phyloP scores from a whole-genome alignment of 352 stramenopile species.

The Pythium pyrilobum region DNA sequence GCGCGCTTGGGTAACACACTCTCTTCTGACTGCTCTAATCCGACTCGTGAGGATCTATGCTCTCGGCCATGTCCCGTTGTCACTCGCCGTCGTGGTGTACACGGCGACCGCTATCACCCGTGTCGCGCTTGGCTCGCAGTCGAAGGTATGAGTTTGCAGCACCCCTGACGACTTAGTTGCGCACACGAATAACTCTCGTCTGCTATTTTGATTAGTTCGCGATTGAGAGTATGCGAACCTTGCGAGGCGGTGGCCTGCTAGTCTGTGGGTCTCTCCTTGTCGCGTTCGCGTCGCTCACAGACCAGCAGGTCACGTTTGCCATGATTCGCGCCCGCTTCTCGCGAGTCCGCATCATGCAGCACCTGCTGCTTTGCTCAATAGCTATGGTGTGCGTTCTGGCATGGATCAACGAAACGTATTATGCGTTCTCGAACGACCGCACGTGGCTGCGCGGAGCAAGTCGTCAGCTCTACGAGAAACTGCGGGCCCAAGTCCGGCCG shows the following conservation, averaged over 20 bases:
- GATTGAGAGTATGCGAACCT: too few species aligned
- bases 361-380: conserved; percentile 14
- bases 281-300: not conserved
- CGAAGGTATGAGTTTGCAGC: too few species aligned
- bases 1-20: not conserved
- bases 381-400: conserved; percentile 13
- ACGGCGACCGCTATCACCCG: not conserved
- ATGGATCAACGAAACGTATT: conserved; percentile 15
- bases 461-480: not conserved
- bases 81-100: conserved; percentile 9
- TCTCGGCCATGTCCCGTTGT: conserved; percentile 14
- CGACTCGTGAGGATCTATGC: conserved; percentile 1
- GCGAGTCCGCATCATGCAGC: conserved; percentile 5
- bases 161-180: too few species aligned
- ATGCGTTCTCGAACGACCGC: not conserved
- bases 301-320: conserved; percentile 4
- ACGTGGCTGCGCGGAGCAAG: conserved; percentile 2
- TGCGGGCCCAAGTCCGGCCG: not conserved
- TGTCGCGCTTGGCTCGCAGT: not conserved
- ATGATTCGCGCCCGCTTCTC: conserved; percentile 5
- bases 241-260: not conserved
- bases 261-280: conserved; percentile 1
- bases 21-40: too few species aligned
- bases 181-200: too few species aligned
- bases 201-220: too few species aligned